Percentiles rank a stretch among this genome's conserved stretches.
Conservation (phyloP, 2,329 filamentous ascomycete genomes). For the Apiospora phragmitis region DNA sequence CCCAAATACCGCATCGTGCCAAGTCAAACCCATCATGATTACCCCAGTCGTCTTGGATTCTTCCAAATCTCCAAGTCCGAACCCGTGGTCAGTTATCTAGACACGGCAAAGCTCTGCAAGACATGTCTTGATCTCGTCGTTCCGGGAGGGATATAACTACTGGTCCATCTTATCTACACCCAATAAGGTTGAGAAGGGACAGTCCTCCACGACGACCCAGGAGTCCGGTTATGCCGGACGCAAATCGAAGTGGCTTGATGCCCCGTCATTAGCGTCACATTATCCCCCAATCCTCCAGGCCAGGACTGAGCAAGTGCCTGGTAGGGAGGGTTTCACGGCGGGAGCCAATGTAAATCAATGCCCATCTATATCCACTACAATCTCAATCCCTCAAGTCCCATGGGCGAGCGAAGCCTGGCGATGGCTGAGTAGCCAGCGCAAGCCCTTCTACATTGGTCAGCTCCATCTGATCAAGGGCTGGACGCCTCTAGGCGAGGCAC, state of each 20-base stretch:
- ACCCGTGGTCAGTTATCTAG: constrained; percentile 7
- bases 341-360: not conserved
- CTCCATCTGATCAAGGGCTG: constrained; percentile 15
- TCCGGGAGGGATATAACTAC: constrained; percentile 12
- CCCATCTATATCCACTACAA: not conserved
- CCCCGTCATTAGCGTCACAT: not conserved
- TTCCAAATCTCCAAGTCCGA: not conserved
- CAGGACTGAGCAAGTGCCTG: not conserved
- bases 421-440: constrained; percentile 12
- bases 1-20: constrained; percentile 10
- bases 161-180: not conserved
- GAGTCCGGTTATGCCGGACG: not conserved
- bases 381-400: constrained; percentile 6
- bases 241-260: not conserved
- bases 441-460: constrained; percentile 18
- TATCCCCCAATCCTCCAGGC: not conserved
- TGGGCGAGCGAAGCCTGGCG: constrained; percentile 10
- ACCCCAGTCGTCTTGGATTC: constrained; percentile 14
- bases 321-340: not conserved
- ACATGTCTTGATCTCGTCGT: constrained; percentile 9
- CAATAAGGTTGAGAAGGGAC: not conserved
- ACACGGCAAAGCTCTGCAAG: constrained; percentile 13
- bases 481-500: not conserved
- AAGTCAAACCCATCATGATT: not conserved
- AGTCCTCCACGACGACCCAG: not conserved